Base-by-base conservation (phyloP, 139 green algal genomes). In the Marvania coccoides region DNA sequence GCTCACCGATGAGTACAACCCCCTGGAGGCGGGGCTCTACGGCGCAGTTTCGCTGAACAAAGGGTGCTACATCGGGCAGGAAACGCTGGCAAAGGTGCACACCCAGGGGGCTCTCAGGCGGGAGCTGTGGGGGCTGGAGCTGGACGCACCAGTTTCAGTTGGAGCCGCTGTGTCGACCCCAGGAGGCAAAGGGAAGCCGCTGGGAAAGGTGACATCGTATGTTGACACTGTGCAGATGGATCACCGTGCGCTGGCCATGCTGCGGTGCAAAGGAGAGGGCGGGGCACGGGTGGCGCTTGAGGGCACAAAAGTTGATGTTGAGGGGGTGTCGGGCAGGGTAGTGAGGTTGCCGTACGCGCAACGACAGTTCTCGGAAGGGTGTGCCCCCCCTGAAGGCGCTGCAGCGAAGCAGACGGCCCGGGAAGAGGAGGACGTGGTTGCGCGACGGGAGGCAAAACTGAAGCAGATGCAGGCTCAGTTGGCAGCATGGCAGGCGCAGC, bases 11-110 rank as follows among this genome's bases (percentile, higher is more conserved):
- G 62, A 77, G 6, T 75, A 67, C 59, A 93, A 85, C 63, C 83
- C 88, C 4, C 67, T 95, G 5, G 88, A 95, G 66, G 87, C 85
- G 1, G 86, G 86, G 23, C 63, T 95, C 46, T 86, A 80, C 60
- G 47, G 73, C 30, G 84, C 84, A 2, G 81, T 92, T 2, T 83
- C 60, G 1, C 36, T 95, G 28, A 64, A 80, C 54, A 95, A 94
- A 66, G 81, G 78, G n/a, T 85, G 77, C 59, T 85, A 79, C 61
- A 74, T 84, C 19, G 76, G 79, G 6, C 83, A 92, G 55, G 87
- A 93, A 63, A 89, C 85, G 9, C 57, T 93, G 4, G 47, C 83
- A 38, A 91, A 90, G 65, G 70, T 85, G 35, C 12, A 64, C 46
- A 59, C 35, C 9, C 26, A 10, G 26, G 37, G 46, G 34, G 36